Conservation (phyloP, 2,329 filamentous ascomycete species). For the Sporothrix schenckii region DNA sequence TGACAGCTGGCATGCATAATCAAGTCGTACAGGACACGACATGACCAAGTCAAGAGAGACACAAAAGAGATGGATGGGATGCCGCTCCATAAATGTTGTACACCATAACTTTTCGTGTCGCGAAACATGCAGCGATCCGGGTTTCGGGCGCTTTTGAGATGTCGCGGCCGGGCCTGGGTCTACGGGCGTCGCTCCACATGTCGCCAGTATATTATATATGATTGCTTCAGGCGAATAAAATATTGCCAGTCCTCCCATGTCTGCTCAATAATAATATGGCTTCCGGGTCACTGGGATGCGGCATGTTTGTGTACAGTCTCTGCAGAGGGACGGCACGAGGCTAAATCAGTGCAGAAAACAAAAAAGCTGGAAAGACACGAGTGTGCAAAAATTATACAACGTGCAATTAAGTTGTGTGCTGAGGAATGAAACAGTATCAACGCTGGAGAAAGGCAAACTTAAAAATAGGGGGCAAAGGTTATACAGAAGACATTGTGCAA, state of each 20-base stretch:
- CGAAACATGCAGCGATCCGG: conserved; percentile 16
- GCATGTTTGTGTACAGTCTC: neutral
- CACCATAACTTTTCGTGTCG: neutral
- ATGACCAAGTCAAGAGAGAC: too few relatives aligned
- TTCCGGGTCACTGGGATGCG: neutral
- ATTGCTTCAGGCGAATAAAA: neutral
- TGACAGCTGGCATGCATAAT: neutral
- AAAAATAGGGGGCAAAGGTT: neutral
- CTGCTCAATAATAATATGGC: neutral
- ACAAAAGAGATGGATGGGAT: neutral
- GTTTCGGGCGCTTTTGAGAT: conserved; percentile 1
- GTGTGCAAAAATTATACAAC: neutral
- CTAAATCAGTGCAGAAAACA: neutral
- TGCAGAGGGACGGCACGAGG: conserved; percentile 6
- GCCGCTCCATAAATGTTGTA: neutral
- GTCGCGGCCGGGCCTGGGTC: neutral
- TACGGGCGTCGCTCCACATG: neutral
- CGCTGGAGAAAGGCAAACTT: neutral
- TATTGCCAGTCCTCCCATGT: neutral
- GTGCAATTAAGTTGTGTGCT: neutral
- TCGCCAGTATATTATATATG: neutral
- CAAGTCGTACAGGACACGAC: conserved; percentile 10
- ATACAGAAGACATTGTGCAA: neutral
- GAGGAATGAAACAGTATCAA: neutral
- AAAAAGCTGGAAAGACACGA: neutral